phyloP scores from a whole-genome alignment of 2,329 filamentous ascomycete species.

The Aspergillus phoenicis region DNA sequence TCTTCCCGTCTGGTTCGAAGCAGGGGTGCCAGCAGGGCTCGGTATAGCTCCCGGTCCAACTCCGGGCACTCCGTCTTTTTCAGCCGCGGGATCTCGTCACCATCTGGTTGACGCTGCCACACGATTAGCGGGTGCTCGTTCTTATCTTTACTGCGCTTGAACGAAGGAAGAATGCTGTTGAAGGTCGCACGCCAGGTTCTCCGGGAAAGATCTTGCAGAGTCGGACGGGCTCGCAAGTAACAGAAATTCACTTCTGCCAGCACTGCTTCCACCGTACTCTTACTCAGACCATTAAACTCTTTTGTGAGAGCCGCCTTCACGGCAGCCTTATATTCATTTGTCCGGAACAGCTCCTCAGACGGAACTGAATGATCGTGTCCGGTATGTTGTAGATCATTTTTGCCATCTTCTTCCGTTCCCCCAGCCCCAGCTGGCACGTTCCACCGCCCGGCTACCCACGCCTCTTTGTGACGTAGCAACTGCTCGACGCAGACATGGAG shows the following conservation, averaged over 20 bases:
- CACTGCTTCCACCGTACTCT: constrained; percentile 50
- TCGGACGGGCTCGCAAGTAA: constrained; percentile 48
- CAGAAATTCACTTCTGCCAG: constrained; percentile 52
- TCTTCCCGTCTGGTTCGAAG: constrained; percentile 38
- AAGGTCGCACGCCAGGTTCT: constrained; percentile 51
- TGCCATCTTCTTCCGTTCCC: constrained; percentile 10
- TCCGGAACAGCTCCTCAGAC: constrained; percentile 48
- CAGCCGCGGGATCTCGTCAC: constrained; percentile 36
- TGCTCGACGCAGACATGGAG: constrained; percentile 52
- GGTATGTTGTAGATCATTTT: constrained; percentile 6
- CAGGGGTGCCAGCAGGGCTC: constrained; percentile 41
- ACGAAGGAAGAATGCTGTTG: constrained; percentile 46
- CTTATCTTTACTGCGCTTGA: constrained; percentile 43
- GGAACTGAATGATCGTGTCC: constrained; percentile 33
- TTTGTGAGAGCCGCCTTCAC: constrained; percentile 42
- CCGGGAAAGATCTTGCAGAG: constrained; percentile 45
- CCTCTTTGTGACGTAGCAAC: constrained; percentile 48
- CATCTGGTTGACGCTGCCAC: constrained; percentile 41
- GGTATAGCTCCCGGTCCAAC: constrained; percentile 47
- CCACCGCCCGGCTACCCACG: constrained; percentile 52
- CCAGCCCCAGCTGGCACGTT: constrained; percentile 37
- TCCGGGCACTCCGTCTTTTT: constrained; percentile 48
- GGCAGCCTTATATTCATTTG: constrained; percentile 45
- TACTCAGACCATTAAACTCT: constrained; percentile 49
- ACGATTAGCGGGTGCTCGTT: constrained; percentile 44